phyloP scores from a whole-genome alignment of 1,139 yeast genomes.

The Taiozyma sp. region DNA sequence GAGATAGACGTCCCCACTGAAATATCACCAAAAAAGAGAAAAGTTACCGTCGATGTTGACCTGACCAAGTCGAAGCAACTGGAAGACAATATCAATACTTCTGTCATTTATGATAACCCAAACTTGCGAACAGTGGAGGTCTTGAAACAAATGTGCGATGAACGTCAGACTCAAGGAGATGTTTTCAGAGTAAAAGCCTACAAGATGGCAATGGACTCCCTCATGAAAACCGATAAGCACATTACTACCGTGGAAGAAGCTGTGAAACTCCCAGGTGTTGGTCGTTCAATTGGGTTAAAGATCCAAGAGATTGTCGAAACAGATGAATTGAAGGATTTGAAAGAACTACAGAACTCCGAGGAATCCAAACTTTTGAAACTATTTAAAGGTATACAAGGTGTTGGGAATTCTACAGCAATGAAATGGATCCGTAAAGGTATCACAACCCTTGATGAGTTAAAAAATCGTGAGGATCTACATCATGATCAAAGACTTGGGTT shows the following conservation, averaged over 20 bases:
- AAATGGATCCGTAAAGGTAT: conserved; percentile 38
- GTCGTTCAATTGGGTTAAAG: conserved; percentile 40
- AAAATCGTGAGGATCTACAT: conserved; percentile 29
- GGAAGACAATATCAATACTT: conserved; percentile 6
- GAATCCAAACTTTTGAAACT: conserved; percentile 27
- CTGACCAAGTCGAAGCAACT: conserved; percentile 5
- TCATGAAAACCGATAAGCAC: conserved; percentile 24
- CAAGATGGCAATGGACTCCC: conserved; percentile 37
- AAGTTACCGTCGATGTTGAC: neutral
- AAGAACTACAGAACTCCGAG: conserved; percentile 26
- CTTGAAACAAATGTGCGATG: conserved; percentile 33
- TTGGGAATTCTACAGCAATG: conserved; percentile 43
- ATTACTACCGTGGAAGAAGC: conserved; percentile 40
- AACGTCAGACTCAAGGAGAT: conserved; percentile 36
- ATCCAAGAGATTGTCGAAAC: conserved; percentile 42
- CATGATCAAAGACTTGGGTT: conserved; percentile 40
- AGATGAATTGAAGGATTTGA: conserved; percentile 35
- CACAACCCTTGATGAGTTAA: conserved; percentile 37
- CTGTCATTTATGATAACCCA: conserved; percentile 20
- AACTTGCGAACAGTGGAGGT: conserved; percentile 33
- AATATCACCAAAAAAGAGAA: conserved; percentile 6
- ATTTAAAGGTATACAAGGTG: conserved; percentile 45
- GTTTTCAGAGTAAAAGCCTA: conserved; percentile 41
- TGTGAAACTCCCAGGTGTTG: conserved; percentile 36
- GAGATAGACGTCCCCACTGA: conserved; percentile 9